These are phyloP conservation scores for Penicillium robsamsonii DNA, from an alignment of 495 filamentous ascomycete species.

Conservation along the genomic window DNA sequence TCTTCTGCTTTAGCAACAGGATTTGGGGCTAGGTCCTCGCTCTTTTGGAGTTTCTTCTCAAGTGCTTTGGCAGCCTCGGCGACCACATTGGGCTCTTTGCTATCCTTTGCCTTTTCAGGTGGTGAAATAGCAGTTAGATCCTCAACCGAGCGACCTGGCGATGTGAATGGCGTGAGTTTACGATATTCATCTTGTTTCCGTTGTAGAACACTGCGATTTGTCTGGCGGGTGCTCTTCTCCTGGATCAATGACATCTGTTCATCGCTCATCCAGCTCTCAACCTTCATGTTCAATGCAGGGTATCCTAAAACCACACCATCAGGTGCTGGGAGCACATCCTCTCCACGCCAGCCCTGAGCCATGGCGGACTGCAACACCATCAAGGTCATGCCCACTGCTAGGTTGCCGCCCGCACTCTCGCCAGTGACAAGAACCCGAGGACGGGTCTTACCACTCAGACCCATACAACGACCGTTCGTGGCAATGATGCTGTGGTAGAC, in stretches of 20 bases:
- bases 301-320: slow-evolving; percentile 85
- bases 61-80: slow-evolving; percentile 29
- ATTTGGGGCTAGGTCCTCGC: slow-evolving; percentile 28
- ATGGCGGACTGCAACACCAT: slow-evolving; percentile 80
- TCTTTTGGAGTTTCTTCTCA: slow-evolving; percentile 25
- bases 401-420: slow-evolving; percentile 89
- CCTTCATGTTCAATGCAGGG: slow-evolving; percentile 89
- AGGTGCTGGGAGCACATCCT: slow-evolving; percentile 66
- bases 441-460: slow-evolving; percentile 66
- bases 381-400: slow-evolving; percentile 75
- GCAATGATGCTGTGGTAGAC: slow-evolving; percentile 80
- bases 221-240: slow-evolving; percentile 71
- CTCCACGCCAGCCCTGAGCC: slow-evolving; percentile 55
- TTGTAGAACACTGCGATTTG: slow-evolving; percentile 70
- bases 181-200: slow-evolving; percentile 73
- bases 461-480: slow-evolving; percentile 75
- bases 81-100: slow-evolving; percentile 29
- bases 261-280: slow-evolving; percentile 98
- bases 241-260: slow-evolving; percentile 95
- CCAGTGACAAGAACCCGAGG: slow-evolving; percentile 82
- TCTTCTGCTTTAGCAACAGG: slow-evolving; percentile 43
- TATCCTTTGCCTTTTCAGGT: slow-evolving; percentile 38
- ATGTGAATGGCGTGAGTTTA: slow-evolving; percentile 57
- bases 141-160: slow-evolving; percentile 65
- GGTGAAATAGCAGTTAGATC: slow-evolving; percentile 27